Conservation (phyloP, 257 asterid species). For the Rauvolfia tetraphylla region DNA sequence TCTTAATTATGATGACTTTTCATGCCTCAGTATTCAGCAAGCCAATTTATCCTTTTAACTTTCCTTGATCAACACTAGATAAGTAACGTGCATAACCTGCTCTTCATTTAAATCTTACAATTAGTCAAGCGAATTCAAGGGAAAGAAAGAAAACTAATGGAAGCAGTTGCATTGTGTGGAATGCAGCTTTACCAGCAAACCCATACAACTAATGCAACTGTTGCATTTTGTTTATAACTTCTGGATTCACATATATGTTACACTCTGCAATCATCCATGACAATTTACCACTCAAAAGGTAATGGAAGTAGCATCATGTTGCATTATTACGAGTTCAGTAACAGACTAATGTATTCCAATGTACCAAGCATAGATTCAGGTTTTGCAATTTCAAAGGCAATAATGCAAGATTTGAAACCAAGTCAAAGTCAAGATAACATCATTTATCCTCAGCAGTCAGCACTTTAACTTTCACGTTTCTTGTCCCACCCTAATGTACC, state of each 20-base stretch:
- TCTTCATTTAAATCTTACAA: background rate
- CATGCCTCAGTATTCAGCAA: background rate
- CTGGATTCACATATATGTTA: background rate
- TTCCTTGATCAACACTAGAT: background rate
- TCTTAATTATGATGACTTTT: background rate
- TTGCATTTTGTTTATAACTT: background rate
- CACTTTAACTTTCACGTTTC: background rate
- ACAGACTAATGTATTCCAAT: background rate
- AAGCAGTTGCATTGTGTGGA: background rate
- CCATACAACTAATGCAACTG: background rate
- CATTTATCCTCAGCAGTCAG: no score
- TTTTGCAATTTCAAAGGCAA: background rate
- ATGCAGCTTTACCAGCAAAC: background rate
- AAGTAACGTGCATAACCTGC: background rate
- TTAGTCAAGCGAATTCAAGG: constrained; percentile 1
- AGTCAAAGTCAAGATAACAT: background rate
- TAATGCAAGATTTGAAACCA: background rate
- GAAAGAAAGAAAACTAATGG: background rate
- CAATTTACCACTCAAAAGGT: background rate
- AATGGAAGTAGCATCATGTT: background rate
- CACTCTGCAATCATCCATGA: background rate
- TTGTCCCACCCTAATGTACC: background rate
- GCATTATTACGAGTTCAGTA: background rate
- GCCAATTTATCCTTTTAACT: background rate
- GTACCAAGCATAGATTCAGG: background rate